Conservation (phyloP, 805 yeast genomes). For the Candida coleopterorum region DNA sequence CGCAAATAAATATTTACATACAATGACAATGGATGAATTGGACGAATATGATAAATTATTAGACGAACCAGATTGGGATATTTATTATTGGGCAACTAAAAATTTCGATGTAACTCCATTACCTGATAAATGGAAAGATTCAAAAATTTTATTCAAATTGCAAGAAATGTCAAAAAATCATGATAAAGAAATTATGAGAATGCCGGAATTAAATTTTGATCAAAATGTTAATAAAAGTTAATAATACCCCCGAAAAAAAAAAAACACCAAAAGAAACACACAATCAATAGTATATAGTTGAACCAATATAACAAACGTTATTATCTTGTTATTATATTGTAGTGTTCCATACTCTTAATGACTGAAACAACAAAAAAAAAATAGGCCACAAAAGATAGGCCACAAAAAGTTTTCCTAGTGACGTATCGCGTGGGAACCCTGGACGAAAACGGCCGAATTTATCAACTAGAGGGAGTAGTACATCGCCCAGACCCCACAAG, state of each 20-base stretch:
- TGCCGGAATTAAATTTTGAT: conserved; percentile 55
- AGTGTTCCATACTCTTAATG: no score
- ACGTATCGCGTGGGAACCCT: no score
- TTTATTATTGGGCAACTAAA: conserved; percentile 94
- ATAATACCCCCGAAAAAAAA: no score
- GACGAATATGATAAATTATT: conserved; percentile 81
- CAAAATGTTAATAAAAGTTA: conserved; percentile 1
- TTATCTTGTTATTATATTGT: no score
- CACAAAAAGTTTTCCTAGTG: no score
- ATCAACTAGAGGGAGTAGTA: no score
- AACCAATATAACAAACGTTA: neutral
- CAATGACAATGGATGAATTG: conserved; percentile 58
- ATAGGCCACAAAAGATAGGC: no score
- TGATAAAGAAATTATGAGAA: conserved; percentile 69
- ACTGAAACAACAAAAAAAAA: no score
- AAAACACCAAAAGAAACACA: neutral
- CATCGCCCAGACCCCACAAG: no score
- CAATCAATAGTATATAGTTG: no score
- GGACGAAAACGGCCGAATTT: no score
- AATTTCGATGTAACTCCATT: conserved; percentile 78
- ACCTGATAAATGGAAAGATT: conserved; percentile 80
- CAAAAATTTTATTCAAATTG: conserved; percentile 56
- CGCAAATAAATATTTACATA: conserved; percentile 66
- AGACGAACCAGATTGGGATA: conserved; percentile 98
- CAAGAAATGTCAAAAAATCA: conserved; percentile 73